phyloP scores from a whole-genome alignment of 345 rosid genomes.

The Moricandia moricandioides region DNA sequence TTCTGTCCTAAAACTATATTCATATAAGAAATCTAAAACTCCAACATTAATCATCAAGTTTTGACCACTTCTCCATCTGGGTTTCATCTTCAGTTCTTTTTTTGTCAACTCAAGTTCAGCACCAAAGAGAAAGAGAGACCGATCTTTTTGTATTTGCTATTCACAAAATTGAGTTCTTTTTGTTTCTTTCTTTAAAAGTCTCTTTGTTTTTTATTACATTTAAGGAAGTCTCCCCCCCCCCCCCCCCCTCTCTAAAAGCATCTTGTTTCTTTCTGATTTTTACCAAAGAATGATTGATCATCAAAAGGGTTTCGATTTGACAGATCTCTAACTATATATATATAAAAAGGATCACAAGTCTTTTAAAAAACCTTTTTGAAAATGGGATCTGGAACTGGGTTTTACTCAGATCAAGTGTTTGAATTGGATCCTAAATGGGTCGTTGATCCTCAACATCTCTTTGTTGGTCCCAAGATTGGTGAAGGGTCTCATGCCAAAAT shows the following conservation, averaged over 20 bases:
- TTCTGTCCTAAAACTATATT: conserved; percentile 7
- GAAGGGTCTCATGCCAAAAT: conserved; percentile 99
- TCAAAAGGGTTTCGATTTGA: conserved; percentile 23
- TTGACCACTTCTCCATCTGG: conserved; percentile 25
- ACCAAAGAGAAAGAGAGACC: not conserved
- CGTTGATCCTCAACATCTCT: conserved; percentile 80
- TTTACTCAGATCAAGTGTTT: conserved; percentile 53
- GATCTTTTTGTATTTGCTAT: not conserved
- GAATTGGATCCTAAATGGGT: conserved; percentile 76
- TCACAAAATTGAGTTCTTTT: conserved; percentile 4
- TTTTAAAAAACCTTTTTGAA: not conserved
- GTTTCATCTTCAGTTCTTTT: conserved; percentile 27
- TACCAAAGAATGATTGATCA: conserved; percentile 31
- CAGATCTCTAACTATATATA: not conserved
- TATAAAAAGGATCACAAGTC: not conserved
- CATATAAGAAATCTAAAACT: not conserved
- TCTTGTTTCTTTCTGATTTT: not conserved
- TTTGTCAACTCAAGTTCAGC: conserved; percentile 14
- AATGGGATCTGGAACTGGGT: conserved; percentile 79
- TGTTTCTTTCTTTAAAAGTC: conserved; percentile 1
- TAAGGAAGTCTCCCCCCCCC: conserved; percentile 21
- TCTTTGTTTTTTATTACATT: conserved; percentile 13
- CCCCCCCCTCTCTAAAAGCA: conserved; percentile 1
- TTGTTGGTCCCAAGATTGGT: conserved; percentile 98
- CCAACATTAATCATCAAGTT: conserved; percentile 17